Base-by-base conservation (phyloP, 1,139 yeast genomes). In the Suhomyces yuchorum region DNA sequence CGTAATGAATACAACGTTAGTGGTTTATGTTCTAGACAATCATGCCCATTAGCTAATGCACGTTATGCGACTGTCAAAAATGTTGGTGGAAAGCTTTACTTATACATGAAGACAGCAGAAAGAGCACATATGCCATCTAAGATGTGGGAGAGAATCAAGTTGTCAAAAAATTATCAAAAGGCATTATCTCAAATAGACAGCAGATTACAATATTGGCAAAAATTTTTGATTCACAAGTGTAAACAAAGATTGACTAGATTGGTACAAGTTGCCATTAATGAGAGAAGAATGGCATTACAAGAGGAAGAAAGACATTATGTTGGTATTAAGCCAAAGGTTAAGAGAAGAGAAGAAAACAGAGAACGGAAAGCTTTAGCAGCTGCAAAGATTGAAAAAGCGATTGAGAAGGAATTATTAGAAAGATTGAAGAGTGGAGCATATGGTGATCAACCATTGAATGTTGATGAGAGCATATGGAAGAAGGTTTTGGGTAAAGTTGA, bases 381-480 rank as follows among this genome's bases (percentile, higher is more conserved):
- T 18, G 99, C 99, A 30, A 88, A 88, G 75, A 88, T 93, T 59
- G 99, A 93, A 68, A 91, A 90, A 73, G 90, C 96, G 11, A 93
- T 93, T 58, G 99, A 93, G 69, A 90, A 90, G 72, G 99, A 93
- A 70, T 78, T 93, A 56, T 77, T 93, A 61, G 97, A 92, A 47
- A 84, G 99, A 71, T 81, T 93, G 61, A 93, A 93, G 82, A 85
- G 93, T 66, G 99, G 99, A 53, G 98, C 98, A 6, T 93, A 93
- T 63, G 99, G 99, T 54, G 98, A 93, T 63, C 89, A 92, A 67
- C 99, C 99, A 50, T 77, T 93, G 63, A 93, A 93, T 63, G 99
- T 93, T 39, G 98, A 93, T 60, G 97, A 92, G 63, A 85, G 85
- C 71, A 84, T 93, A 53, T 93, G 99, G 99, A 86, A 87, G 78